phyloP scores from a whole-genome alignment of 495 filamentous ascomycete species.

The Aspergillus bertholletiae region DNA sequence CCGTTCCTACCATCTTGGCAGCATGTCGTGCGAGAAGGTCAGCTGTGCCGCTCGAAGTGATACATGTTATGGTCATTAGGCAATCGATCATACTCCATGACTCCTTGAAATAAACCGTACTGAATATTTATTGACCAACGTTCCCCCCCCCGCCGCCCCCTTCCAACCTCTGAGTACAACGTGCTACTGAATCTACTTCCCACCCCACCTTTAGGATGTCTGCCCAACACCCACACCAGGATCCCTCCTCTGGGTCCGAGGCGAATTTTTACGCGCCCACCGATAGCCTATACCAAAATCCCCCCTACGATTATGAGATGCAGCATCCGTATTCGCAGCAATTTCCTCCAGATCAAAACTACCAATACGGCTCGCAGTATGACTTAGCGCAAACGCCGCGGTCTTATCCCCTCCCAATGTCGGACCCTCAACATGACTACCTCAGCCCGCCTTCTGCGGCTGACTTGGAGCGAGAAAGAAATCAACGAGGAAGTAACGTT shows the following conservation, averaged over 20 bases:
- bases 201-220: constrained; percentile 10
- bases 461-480: not conserved
- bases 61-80: not conserved
- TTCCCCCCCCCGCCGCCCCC: not conserved
- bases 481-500: constrained; percentile 15
- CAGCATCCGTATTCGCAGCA: constrained; percentile 9
- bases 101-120: not conserved
- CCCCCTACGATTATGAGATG: constrained; percentile 14
- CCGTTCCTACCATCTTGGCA: not conserved
- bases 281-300: constrained; percentile 12
- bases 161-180: not conserved
- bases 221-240: constrained; percentile 1
- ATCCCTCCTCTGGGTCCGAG: not conserved
- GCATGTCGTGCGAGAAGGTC: constrained; percentile 13
- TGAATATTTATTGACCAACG: not conserved
- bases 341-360: constrained; percentile 1
- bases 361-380: constrained; percentile 9
- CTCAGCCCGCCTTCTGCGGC: constrained; percentile 1
- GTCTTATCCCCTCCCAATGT: constrained; percentile 1
- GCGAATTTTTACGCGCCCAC: constrained; percentile 11
- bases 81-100: not conserved
- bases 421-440: not conserved
- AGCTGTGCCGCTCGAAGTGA: constrained; percentile 8
- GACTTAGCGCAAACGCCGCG: constrained; percentile 5
- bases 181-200: too few species aligned